Conservation (phyloP, 306 rosid genomes). For the Dryas octopetala region DNA sequence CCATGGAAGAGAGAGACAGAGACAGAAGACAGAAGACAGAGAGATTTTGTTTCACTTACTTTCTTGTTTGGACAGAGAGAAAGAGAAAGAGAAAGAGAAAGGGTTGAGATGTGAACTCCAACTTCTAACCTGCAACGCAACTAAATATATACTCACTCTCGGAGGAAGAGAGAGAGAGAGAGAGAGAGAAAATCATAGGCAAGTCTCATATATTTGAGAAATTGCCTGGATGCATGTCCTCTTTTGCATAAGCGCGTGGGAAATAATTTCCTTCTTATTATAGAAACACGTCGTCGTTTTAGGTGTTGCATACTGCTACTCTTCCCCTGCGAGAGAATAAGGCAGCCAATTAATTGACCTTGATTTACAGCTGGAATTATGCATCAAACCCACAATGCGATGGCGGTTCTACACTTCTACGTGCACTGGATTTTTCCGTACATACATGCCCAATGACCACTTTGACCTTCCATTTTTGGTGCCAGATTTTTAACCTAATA, state of each 20-base stretch:
- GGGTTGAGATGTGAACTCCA: slow-evolving; percentile 42
- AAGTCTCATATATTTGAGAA: neutral
- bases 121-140: slow-evolving; percentile 59
- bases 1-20: slow-evolving; percentile 38
- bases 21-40: neutral
- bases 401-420: neutral
- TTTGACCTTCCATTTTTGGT: slow-evolving; percentile 1
- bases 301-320: neutral
- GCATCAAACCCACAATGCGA: neutral
- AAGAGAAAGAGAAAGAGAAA: slow-evolving; percentile 25
- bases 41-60: neutral
- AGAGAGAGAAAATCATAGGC: neutral
- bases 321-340: neutral
- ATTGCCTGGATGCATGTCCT: no score
- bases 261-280: neutral
- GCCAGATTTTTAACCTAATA: neutral
- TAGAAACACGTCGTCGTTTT: neutral
- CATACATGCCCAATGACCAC: neutral
- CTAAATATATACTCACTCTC: slow-evolving; percentile 38
- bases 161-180: neutral
- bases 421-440: neutral
- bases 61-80: slow-evolving; percentile 21
- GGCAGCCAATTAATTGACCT: neutral
- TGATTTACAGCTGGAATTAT: slow-evolving; percentile 13
- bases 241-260: neutral